Evolutionary conservation across 805 yeast species (phyloP).

Genomic region (Maudiozyma barnettii): DNA sequence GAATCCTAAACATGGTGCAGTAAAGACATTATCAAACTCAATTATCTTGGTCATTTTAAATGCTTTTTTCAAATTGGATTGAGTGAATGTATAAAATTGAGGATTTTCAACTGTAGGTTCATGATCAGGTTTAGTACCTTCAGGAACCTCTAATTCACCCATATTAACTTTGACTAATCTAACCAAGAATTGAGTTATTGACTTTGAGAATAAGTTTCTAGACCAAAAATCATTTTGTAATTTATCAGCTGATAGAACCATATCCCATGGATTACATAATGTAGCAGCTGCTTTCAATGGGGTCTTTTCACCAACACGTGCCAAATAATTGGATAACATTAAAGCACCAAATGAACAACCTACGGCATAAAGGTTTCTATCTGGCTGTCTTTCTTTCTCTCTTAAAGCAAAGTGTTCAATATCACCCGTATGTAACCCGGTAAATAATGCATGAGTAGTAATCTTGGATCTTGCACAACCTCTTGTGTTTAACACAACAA

Average conservation of each 20-base stretch:
- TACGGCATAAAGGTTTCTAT: conserved; percentile 51
- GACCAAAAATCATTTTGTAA: conserved; percentile 34
- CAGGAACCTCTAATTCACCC: conserved; percentile 18
- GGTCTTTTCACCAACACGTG: conserved; percentile 49
- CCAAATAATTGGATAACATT: conserved; percentile 55
- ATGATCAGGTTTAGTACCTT: conserved; percentile 9
- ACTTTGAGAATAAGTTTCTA: conserved; percentile 33
- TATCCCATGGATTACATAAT: conserved; percentile 67
- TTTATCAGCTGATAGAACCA: conserved; percentile 43
- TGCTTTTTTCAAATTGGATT: conserved; percentile 30
- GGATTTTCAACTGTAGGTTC: conserved; percentile 14
- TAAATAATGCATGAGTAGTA: conserved; percentile 56
- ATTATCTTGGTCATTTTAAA: conserved; percentile 32
- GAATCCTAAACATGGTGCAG: conserved; percentile 54
- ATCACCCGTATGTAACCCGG: conserved; percentile 64
- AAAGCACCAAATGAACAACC: conserved; percentile 73
- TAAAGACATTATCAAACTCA: conserved; percentile 55
- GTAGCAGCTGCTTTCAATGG: conserved; percentile 49
- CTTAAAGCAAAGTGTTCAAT: conserved; percentile 47
- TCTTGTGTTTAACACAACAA: conserved; percentile 56
- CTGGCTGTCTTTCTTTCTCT: conserved; percentile 44
- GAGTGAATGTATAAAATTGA: conserved; percentile 20
- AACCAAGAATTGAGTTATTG: conserved; percentile 33
- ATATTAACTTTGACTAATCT: conserved; percentile 39
- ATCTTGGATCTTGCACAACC: conserved; percentile 73